Evolutionary conservation across 345 rosid genomes (phyloP).

Genomic region (Hypericum perforatum): DNA sequence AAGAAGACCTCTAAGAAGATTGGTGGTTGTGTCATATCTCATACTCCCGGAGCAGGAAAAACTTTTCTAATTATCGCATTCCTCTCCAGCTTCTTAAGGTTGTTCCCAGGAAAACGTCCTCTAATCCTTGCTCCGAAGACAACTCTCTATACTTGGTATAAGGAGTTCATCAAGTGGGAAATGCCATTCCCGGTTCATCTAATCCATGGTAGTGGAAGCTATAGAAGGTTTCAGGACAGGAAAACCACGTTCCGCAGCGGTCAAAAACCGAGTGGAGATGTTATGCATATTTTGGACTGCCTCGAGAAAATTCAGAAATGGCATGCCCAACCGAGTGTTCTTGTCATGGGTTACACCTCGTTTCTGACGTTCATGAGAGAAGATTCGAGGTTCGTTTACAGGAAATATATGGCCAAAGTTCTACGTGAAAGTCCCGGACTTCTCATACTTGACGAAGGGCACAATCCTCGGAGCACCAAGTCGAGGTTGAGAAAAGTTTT

Average conservation of each 20-base stretch:
- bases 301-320: conserved; percentile 84
- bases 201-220: conserved; percentile 74
- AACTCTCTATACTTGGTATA: conserved; percentile 89
- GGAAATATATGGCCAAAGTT: conserved; percentile 77
- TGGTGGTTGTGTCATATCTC: conserved; percentile 92
- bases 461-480: conserved; percentile 87
- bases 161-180: conserved; percentile 89
- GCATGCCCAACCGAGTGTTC: conserved; percentile 85
- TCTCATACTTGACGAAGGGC: conserved; percentile 79
- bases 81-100: conserved; percentile 71
- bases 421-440: conserved; percentile 85
- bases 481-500: conserved; percentile 78
- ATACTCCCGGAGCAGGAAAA: conserved; percentile 94
- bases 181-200: conserved; percentile 76
- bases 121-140: conserved; percentile 90
- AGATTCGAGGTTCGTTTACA: conserved; percentile 64
- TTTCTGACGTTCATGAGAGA: conserved; percentile 81
- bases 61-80: conserved; percentile 85
- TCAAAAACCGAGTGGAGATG: conserved; percentile 60
- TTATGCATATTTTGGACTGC: conserved; percentile 83
- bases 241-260: conserved; percentile 32
- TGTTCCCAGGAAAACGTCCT: conserved; percentile 80
- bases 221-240: conserved; percentile 38
- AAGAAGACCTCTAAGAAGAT: conserved; percentile 34
- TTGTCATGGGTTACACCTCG: conserved; percentile 95